A percentile compares a stretch with the other conserved stretches of the same genome.
Conservation (phyloP, 2,329 filamentous ascomycete genomes). For the Ceratocystis cacaofunesta region DNA sequence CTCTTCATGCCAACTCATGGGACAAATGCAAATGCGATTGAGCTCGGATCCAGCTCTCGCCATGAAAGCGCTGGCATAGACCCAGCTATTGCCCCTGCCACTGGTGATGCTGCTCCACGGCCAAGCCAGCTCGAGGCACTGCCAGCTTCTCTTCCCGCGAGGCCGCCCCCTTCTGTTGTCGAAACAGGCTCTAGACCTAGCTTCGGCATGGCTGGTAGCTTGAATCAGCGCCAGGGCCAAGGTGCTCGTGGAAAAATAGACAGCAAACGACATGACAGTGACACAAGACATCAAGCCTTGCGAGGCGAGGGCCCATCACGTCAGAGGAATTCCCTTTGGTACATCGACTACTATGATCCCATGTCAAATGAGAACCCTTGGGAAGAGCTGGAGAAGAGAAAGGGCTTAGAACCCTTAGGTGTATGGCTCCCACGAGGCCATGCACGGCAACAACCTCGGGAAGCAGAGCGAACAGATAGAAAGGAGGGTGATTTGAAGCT, state of each 20-base stretch:
- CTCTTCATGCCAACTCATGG: not conserved
- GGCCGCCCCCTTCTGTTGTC: not conserved
- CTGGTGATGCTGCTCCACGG: not conserved
- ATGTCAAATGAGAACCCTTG: conserved; percentile 61
- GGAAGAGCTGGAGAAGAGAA: conserved; percentile 38
- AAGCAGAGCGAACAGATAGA: too few species aligned
- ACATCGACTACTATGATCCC: conserved; percentile 53
- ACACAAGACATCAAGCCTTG: not conserved
- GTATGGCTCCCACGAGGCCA: conserved; percentile 29
- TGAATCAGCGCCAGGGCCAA: not conserved
- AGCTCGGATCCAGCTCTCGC: not conserved
- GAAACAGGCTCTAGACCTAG: not conserved
- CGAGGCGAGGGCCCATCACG: conserved; percentile 7
- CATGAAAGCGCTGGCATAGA: not conserved
- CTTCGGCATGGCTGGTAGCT: not conserved
- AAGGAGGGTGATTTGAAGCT: not conserved
- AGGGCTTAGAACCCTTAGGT: conserved; percentile 31
- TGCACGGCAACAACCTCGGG: conserved; percentile 8
- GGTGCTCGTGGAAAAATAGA: not conserved
- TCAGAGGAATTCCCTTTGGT: conserved; percentile 32
- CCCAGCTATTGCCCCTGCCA: not conserved
- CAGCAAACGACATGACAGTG: not conserved
- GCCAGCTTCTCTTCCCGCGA: not conserved
- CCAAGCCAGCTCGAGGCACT: not conserved
- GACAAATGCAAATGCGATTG: not conserved